Evolutionary conservation across 345 rosid species (phyloP).

Genomic region (Gossypium thurberi): DNA sequence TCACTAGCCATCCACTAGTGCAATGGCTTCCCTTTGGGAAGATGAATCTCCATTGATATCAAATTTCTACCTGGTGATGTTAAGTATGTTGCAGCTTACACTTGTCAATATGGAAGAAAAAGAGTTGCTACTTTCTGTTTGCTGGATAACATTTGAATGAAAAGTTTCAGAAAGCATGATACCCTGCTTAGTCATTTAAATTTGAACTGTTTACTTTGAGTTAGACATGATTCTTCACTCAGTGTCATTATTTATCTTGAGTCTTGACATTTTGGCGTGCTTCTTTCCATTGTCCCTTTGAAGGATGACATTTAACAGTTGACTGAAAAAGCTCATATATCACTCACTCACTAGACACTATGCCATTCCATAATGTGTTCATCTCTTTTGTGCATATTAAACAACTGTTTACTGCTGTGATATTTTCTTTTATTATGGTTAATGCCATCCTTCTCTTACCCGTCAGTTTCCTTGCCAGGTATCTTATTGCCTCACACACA

Average conservation of each 20-base stretch:
- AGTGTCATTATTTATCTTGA: neutral
- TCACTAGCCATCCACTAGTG: neutral
- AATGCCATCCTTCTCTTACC: neutral
- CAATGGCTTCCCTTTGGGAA: neutral
- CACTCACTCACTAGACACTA: neutral
- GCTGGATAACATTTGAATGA: neutral
- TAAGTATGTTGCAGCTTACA: neutral
- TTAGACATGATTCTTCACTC: conserved; percentile 3
- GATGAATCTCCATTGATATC: neutral
- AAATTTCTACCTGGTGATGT: neutral
- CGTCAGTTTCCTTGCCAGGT: conserved; percentile 30
- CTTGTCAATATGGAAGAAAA: neutral
- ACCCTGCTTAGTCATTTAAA: neutral
- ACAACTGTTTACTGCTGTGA: too few species aligned
- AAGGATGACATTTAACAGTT: conserved; percentile 7
- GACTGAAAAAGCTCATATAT: conserved; percentile 14
- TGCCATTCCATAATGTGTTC: conserved; percentile 14
- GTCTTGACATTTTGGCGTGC: conserved; percentile 6
- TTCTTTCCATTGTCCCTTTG: neutral
- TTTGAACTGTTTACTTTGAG: conserved; percentile 6
- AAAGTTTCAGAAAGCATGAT: neutral
- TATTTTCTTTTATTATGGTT: neutral
- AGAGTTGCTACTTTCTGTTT: neutral
- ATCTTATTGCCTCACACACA: conserved; percentile 78
- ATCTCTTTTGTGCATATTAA: conserved; percentile 2